Evolutionary conservation across 371 early-diverging fungal genomes (phyloP), one percentile per base, ranked within the genome.

Genomic region (Mortierella sp.): DNA sequence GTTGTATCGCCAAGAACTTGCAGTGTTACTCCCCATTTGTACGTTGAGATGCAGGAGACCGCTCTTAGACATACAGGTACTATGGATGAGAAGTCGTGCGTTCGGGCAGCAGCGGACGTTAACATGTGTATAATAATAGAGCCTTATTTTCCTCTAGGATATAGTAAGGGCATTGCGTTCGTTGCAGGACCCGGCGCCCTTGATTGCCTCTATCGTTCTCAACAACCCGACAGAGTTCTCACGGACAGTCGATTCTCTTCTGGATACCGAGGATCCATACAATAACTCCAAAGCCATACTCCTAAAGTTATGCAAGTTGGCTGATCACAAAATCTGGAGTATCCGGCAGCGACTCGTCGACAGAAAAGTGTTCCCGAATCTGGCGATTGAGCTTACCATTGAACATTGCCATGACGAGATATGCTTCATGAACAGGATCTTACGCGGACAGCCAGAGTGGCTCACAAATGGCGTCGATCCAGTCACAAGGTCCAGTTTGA

Each of bases 401-500:
- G 78, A 76, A 24, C 67, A 70, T 38, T 76, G 78, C 21, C 78
- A 76, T 27, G 78, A 76, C 39, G 78, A 76, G 34, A 66, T 65
- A 21, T 61, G 58, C 14, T 76, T 76, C 45, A 70, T 76, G 78
- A 76, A 76, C 60, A 65, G 78, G 47, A 59, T 76, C 8, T 54
- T 76, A 13, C 70, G 50, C 12, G 78, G 78, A 14, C 65, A 76
- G 16, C 78, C 78, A 26, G 66, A 70, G 38, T 76, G 78, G 78
- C 78, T 76, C 42, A 70, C 66, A n/a, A 56, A 59, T n/a, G 54
- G 57, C 8, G 31, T 45, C 6, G 78, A 70, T 41, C 71, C 70
- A 10, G 58, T 76, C 10, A 76, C 70, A 16, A 64, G 50, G 23
- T 57, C 65, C 12, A 76, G 78, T 14, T 41, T 69, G 27, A 62